phyloP scores from a whole-genome alignment of 768 basidiomycete genomes.

The Pilatotrama ljubarskyi region DNA sequence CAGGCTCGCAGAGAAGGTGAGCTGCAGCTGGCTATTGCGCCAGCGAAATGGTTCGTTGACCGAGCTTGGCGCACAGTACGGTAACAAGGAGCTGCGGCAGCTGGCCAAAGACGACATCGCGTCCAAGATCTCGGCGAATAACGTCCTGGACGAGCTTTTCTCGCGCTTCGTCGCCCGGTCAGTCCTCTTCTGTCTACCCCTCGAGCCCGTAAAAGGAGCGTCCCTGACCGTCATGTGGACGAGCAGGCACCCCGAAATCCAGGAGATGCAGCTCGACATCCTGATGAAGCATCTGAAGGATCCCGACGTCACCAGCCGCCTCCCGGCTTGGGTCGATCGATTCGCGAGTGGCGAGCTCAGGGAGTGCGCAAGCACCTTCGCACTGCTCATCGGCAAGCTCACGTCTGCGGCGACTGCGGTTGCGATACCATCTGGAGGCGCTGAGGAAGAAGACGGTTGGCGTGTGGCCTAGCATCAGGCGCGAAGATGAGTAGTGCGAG shows the following conservation, averaged over 20 bases:
- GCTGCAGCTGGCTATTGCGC: background rate
- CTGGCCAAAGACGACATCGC: constrained; percentile 20
- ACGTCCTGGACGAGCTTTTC: constrained; percentile 26
- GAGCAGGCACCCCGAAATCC: constrained; percentile 10
- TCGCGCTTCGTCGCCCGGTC: constrained; percentile 20
- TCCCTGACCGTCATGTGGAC: background rate
- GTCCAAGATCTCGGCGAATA: constrained; percentile 20
- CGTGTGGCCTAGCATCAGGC: too few species aligned
- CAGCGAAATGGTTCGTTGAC: background rate
- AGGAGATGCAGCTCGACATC: constrained; percentile 12
- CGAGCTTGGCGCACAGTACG: background rate
- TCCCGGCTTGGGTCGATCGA: constrained; percentile 7
- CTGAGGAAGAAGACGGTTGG: background rate
- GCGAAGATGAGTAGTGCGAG: too few species aligned
- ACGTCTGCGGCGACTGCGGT: background rate
- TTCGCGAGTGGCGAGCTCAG: constrained; percentile 10
- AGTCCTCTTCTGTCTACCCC: background rate
- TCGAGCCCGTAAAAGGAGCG: background rate
- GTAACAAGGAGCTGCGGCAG: constrained; percentile 15
- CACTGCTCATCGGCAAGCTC: background rate
- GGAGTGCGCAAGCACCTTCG: background rate
- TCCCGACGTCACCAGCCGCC: background rate
- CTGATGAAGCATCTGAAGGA: background rate
- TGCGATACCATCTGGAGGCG: background rate
- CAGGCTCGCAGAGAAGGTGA: constrained; percentile 24